Evolutionary conservation across 108 stramenopile species (phyloP), one percentile per base, ranked within the genome.

Genomic region (Nannochloropsis oceanica): DNA sequence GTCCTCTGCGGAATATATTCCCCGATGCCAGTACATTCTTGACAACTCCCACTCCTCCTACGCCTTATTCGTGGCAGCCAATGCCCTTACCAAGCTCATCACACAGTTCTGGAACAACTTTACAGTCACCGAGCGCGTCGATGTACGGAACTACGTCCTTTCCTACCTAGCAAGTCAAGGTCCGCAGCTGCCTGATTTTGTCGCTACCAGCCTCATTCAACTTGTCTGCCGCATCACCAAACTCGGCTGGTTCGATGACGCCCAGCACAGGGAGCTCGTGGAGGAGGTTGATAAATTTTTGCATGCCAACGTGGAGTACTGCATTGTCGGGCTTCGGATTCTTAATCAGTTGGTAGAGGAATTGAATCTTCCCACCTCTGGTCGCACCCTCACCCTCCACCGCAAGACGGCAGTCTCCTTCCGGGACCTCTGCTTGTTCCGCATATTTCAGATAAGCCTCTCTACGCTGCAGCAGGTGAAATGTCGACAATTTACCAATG

Each of bases 221-320:
- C 91, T 99, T 27, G 94, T 96, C 20, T 96, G 96, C 89, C 94
- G 98, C 82, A 97, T 97, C 86, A 99, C 96, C 86, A 99, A 99
- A 91, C 89, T 97, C 43, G 97, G 96, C 8, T 99, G 98, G 98
- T 97, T 97, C 86, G 96, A 97, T 85, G 96, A 97, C 88, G 83
- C 90, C 42, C 91, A 93, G 14, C 95, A 96, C 89, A 90, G 98
- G 79, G 96, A 97, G 85, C 86, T 99, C 79, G 94, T 95, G 11
- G 96, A 97, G 81, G 97, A 97, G 82, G 95, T 97, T 13, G 95
- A 94, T 86, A 96, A 96, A 83, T 97, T 99, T 81, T 89, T 99
- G 25, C 95, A 96, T 80, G 96, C 96, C 13, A 95, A 95, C 12
- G 92, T 96, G 12, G 96, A 95, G 82, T 96, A 97, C 86, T 96